Conservation (phyloP, 768 basidiomycete genomes). For the Favolaschia claudopus region DNA sequence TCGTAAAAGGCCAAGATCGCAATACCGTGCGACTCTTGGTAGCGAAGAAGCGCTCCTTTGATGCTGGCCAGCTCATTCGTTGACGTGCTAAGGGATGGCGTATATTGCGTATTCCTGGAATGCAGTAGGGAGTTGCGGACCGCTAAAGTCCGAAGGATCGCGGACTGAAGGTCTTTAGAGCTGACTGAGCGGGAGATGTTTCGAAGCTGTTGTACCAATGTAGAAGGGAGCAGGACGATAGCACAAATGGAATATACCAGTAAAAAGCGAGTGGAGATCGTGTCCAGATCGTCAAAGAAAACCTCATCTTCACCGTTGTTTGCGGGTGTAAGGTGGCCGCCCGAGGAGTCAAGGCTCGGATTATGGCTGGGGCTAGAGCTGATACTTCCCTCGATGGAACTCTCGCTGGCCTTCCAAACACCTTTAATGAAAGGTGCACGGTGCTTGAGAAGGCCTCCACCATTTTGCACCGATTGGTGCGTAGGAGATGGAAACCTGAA, state of each 20-base stretch:
- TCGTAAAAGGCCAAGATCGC: conserved; percentile 71
- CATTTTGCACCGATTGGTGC: no score
- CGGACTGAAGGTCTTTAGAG: conserved; percentile 29
- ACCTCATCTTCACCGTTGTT: conserved; percentile 31
- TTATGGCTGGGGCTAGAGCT: conserved; percentile 38
- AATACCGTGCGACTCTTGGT: conserved; percentile 57
- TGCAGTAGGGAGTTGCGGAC: background rate
- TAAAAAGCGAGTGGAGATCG: conserved; percentile 44
- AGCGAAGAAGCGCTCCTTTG: conserved; percentile 64
- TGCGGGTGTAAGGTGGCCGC: conserved; percentile 2
- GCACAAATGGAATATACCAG: conserved; percentile 34
- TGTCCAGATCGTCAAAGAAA: conserved; percentile 31
- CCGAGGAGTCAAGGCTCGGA: conserved; percentile 26
- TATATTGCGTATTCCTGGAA: background rate
- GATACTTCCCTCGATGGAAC: no score
- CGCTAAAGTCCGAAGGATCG: conserved; percentile 19
- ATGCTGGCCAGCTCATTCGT: conserved; percentile 34
- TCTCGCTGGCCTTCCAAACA: no score
- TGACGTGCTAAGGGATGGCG: background rate
- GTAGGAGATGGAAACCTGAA: no score
- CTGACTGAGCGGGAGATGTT: conserved; percentile 42
- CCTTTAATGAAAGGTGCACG: no score
- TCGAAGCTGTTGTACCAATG: conserved; percentile 37
- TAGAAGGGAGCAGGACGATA: background rate
- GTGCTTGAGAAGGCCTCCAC: no score